phyloP scores from a whole-genome alignment of 2,329 filamentous ascomycete genomes.

The Allantophomopsis lycopodina region DNA sequence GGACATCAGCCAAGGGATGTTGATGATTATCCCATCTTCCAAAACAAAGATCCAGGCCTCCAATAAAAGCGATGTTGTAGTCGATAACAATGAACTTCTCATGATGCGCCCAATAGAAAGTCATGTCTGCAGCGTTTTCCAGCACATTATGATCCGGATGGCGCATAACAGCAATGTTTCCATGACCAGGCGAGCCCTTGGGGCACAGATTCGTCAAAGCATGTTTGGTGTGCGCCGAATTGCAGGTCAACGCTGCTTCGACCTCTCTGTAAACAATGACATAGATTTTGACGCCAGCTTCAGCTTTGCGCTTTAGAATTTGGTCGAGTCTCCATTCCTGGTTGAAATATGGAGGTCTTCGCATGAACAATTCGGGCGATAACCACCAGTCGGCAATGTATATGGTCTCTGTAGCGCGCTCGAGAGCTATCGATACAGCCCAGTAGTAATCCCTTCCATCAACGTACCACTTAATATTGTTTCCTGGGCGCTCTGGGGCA shows the following conservation, averaged over 20 bases:
- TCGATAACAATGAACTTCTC: conserved; percentile 97
- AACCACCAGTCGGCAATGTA: conserved; percentile 98
- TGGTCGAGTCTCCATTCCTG: conserved; percentile 83
- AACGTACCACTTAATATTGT: conserved; percentile 93
- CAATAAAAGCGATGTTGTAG: conserved; percentile 82
- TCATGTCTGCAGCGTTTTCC: conserved; percentile 90
- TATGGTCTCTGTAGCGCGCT: conserved; percentile 80
- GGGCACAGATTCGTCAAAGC: conserved; percentile 69
- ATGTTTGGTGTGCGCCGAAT: conserved; percentile 86
- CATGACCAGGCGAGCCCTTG: conserved; percentile 65
- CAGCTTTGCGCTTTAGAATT: conserved; percentile 74
- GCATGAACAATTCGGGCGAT: conserved; percentile 74
- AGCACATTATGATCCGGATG: conserved; percentile 94
- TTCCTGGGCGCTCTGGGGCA: conserved; percentile 74
- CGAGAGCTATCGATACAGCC: conserved; percentile 82
- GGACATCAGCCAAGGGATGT: conserved; percentile 75
- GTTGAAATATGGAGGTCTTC: conserved; percentile 68
- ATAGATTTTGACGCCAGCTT: conserved; percentile 89
- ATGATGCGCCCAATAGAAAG: conserved; percentile 95
- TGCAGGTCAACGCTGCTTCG: conserved; percentile 72
- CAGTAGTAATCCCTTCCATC: conserved; percentile 93
- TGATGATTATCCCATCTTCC: conserved; percentile 85
- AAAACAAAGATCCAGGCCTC: conserved; percentile 89
- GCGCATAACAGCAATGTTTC: conserved; percentile 79
- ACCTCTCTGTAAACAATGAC: conserved; percentile 88